Conservation (phyloP, 495 filamentous ascomycete species). For the Neurospora terricola region DNA sequence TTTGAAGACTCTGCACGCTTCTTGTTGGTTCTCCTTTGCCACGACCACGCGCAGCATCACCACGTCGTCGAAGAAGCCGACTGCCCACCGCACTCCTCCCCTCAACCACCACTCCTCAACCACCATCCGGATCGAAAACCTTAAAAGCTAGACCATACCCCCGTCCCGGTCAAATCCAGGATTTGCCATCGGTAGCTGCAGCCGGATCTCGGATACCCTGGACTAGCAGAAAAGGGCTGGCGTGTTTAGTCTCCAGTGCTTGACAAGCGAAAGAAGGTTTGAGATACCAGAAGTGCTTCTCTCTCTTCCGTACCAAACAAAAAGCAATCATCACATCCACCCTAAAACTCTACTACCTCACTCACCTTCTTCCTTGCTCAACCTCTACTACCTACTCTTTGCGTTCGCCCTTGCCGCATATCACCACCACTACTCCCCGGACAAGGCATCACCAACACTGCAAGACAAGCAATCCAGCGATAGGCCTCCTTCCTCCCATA, state of each 20-base stretch:
- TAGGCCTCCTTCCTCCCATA: not conserved
- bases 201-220: not conserved
- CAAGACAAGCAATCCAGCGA: not conserved
- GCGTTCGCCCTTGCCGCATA: slow-evolving; percentile 4
- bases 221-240: slow-evolving; percentile 3
- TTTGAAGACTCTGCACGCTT: not conserved
- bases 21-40: not conserved
- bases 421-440: slow-evolving; percentile 5
- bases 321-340: slow-evolving; percentile 15
- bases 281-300: slow-evolving; percentile 23
- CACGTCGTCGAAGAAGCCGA: not conserved
- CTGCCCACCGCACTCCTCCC: not conserved
- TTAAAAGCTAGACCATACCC: not conserved
- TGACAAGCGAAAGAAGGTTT: slow-evolving; percentile 26
- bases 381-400: slow-evolving; percentile 2
- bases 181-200: not conserved
- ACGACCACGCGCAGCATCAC: not conserved
- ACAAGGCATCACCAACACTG: not conserved
- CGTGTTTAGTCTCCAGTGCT: slow-evolving; percentile 13
- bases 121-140: not conserved
- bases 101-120: not conserved
- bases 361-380: slow-evolving; percentile 3
- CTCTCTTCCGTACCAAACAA: slow-evolving; percentile 3
- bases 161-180: not conserved
- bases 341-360: not conserved